phyloP scores from a whole-genome alignment of 2,329 filamentous ascomycete genomes.

The Aspergillus tamarii region DNA sequence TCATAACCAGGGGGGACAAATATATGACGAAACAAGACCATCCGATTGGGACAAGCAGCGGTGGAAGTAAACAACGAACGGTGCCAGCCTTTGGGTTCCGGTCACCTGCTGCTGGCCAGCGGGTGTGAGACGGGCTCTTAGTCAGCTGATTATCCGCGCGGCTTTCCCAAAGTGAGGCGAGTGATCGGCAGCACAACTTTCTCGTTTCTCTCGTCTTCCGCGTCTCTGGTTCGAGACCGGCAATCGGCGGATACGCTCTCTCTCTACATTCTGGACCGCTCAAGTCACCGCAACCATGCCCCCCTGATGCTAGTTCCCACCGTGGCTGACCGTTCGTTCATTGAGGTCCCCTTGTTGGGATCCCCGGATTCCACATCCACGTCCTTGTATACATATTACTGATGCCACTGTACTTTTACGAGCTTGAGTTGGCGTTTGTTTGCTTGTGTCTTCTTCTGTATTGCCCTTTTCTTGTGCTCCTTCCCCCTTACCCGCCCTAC shows the following conservation, averaged over 20 bases:
- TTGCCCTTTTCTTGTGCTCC: slow-evolving; percentile 7
- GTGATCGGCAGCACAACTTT: slow-evolving; percentile 21
- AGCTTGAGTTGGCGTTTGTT: slow-evolving; percentile 3
- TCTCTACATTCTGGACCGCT: slow-evolving; percentile 18
- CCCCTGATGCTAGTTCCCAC: neutral
- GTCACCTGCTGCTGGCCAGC: slow-evolving; percentile 18
- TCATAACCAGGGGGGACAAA: slow-evolving; percentile 41
- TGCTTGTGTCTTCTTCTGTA: slow-evolving; percentile 6
- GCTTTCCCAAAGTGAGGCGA: slow-evolving; percentile 32
- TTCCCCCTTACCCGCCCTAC: slow-evolving; percentile 10
- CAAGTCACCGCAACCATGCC: neutral
- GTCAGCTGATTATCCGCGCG: slow-evolving; percentile 26
- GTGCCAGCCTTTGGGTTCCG: neutral
- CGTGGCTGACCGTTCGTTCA: neutral
- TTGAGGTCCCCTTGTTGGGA: slow-evolving; percentile 2
- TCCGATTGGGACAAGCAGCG: slow-evolving; percentile 44
- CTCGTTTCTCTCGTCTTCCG: slow-evolving; percentile 6
- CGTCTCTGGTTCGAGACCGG: slow-evolving; percentile 9
- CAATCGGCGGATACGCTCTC: neutral
- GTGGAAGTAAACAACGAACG: slow-evolving; percentile 36
- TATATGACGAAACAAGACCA: slow-evolving; percentile 40
- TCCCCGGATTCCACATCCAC: slow-evolving; percentile 3
- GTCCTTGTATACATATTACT: slow-evolving; percentile 7
- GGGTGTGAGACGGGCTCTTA: slow-evolving; percentile 4
- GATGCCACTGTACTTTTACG: slow-evolving; percentile 6